phyloP scores from a whole-genome alignment of 768 basidiomycete species.

The Auriculariales sp. region DNA sequence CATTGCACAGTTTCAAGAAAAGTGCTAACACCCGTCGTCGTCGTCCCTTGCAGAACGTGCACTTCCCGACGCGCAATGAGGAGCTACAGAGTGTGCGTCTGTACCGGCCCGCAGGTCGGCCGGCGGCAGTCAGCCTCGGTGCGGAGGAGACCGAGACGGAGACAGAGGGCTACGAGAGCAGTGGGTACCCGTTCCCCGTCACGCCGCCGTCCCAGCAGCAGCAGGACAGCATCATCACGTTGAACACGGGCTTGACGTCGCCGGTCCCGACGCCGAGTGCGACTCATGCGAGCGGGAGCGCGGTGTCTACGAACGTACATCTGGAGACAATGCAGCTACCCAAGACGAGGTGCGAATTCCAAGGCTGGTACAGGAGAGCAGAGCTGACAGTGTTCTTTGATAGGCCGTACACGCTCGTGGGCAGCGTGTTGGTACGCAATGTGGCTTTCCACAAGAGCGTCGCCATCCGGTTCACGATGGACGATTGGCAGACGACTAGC shows the following conservation, averaged over 20 bases:
- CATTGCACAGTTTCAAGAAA: no score
- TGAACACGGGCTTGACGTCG: constrained; percentile 1
- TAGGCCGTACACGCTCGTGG: constrained; percentile 39
- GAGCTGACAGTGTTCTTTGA: no score
- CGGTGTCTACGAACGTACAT: constrained; percentile 15
- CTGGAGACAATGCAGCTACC: constrained; percentile 24
- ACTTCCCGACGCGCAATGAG: constrained; percentile 16
- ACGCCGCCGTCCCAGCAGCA: neutral
- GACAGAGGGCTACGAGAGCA: constrained; percentile 4
- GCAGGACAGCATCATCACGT: neutral
- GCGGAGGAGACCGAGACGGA: constrained; percentile 6
- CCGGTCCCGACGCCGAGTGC: neutral
- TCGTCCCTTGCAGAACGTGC: constrained; percentile 25
- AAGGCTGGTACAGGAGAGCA: no score
- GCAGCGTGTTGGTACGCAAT: constrained; percentile 68
- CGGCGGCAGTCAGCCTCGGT: neutral
- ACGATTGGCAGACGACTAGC: constrained; percentile 90
- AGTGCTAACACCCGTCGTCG: no score
- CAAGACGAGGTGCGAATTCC: no score
- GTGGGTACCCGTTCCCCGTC: neutral
- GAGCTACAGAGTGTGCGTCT: constrained; percentile 7
- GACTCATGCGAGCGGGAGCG: neutral
- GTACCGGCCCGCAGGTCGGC: constrained; percentile 1
- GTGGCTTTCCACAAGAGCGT: constrained; percentile 79
- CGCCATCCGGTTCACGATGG: constrained; percentile 82